Evolutionary conservation across 139 green algal genomes (phyloP).

Genomic region (Coccomyxa sp.): DNA sequence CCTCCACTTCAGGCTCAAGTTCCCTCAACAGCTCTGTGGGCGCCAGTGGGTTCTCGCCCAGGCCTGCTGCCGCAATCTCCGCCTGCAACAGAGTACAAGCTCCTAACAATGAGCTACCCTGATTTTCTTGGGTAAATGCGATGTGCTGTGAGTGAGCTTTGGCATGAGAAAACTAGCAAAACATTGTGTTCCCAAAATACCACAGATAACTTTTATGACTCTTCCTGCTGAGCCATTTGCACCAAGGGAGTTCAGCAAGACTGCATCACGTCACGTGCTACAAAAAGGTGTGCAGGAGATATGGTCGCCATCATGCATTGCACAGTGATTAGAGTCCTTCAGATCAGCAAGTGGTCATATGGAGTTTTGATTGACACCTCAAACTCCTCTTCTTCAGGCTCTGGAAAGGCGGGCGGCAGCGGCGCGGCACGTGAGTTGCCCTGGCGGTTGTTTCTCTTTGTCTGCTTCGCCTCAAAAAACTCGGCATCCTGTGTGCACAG

Average conservation of each 20-base stretch:
- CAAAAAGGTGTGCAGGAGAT: too few species aligned
- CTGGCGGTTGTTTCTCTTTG: conserved; percentile 18
- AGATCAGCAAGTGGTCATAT: too few species aligned
- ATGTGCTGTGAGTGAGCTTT: too few species aligned
- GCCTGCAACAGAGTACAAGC: neutral
- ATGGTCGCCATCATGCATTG: too few species aligned
- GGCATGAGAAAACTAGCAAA: too few species aligned
- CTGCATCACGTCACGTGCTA: too few species aligned
- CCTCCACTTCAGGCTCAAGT: conserved; percentile 19
- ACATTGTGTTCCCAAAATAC: too few species aligned
- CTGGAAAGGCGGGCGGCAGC: neutral
- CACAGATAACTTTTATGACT: too few species aligned
- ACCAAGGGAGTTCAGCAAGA: too few species aligned
- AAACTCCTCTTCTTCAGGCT: conserved; percentile 45
- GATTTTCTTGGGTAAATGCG: too few species aligned
- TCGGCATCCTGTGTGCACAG: conserved; percentile 60
- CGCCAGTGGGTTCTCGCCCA: neutral
- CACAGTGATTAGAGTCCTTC: too few species aligned
- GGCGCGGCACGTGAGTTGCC: neutral
- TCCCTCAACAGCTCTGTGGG: conserved; percentile 21
- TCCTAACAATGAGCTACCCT: neutral
- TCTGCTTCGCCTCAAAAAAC: conserved; percentile 63
- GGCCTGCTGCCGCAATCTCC: neutral
- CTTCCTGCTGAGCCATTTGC: too few species aligned
- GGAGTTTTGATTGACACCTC: conserved; percentile 4